These are phyloP conservation scores for Gossypium trilobum DNA, from an alignment of 441 rosid genomes.

Conservation along the genomic window DNA sequence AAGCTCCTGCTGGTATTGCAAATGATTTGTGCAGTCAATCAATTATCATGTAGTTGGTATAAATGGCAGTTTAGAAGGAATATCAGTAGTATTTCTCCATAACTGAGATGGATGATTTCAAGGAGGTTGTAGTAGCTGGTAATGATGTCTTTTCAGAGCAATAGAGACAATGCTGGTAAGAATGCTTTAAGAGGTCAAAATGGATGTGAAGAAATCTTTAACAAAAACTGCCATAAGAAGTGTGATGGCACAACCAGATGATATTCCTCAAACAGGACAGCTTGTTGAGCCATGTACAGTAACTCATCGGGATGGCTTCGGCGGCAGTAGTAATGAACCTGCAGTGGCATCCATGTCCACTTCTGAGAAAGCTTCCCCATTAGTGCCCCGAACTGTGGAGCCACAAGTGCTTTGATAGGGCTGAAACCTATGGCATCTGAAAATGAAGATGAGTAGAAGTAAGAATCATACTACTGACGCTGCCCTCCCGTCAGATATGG, in stretches of 20 bases:
- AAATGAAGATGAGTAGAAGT: not conserved
- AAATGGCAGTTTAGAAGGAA: not conserved
- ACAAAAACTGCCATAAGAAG: too few species aligned
- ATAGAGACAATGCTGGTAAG: too few species aligned
- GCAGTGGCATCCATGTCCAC: constrained; percentile 4
- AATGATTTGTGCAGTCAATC: constrained; percentile 16
- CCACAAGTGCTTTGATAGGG: not conserved
- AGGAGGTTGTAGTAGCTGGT: too few species aligned
- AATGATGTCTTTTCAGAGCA: too few species aligned
- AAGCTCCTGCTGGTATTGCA: constrained; percentile 11
- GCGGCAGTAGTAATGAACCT: constrained; percentile 10
- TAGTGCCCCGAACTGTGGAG: not conserved
- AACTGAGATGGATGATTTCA: too few species aligned
- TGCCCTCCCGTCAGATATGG: not conserved
- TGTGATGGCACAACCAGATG: not conserved
- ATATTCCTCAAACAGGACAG: constrained; percentile 7
- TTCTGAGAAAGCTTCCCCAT: constrained; percentile 12
- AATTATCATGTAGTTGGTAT: not conserved
- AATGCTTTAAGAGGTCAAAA: too few species aligned
- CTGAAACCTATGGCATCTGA: constrained; percentile 4
- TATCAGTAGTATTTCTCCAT: too few species aligned
- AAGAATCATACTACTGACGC: not conserved
- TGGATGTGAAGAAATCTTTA: too few species aligned
- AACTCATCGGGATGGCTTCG: constrained; percentile 5
- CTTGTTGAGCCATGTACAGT: not conserved